A percentile compares a stretch with the other conserved stretches of the same genome.
Evolutionary conservation across 2,329 filamentous ascomycete genomes (phyloP).

Genomic region (Septoria linicola): DNA sequence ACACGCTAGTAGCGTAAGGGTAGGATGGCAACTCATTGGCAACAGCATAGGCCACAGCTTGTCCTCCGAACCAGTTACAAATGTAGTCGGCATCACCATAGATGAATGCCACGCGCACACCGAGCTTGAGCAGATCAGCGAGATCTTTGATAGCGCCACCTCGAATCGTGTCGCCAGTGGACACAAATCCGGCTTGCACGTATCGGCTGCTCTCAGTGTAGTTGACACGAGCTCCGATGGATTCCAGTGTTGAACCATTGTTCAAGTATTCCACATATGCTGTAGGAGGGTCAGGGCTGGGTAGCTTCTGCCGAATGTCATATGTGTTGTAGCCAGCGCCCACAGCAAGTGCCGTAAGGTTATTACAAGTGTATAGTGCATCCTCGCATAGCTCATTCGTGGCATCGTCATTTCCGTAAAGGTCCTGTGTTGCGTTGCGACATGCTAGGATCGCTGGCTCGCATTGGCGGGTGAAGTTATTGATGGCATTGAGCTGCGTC

Average conservation of each 20-base stretch:
- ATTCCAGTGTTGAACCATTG: conserved; percentile 46
- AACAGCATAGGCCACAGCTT: conserved; percentile 26
- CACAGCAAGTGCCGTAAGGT: conserved; percentile 25
- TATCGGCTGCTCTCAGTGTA: conserved; percentile 46
- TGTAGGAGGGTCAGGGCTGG: conserved; percentile 56
- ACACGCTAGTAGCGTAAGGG: conserved; percentile 18
- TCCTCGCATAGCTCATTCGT: conserved; percentile 27
- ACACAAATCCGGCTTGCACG: conserved; percentile 44
- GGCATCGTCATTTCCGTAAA: conserved; percentile 27
- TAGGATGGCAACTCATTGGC: conserved; percentile 25
- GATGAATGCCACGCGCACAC: conserved; percentile 60
- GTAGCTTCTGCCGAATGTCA: conserved; percentile 52
- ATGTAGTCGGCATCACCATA: conserved; percentile 62
- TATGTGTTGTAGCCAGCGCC: conserved; percentile 39
- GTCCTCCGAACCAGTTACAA: conserved; percentile 62
- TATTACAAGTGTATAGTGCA: conserved; percentile 26
- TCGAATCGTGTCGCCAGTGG: conserved; percentile 48
- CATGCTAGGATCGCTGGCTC: conserved; percentile 37
- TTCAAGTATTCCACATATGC: conserved; percentile 55
- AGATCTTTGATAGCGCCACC: conserved; percentile 43
- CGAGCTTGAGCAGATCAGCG: conserved; percentile 43
- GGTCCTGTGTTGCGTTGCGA: conserved; percentile 29
- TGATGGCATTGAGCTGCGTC: conserved; percentile 47
- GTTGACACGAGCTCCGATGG: conserved; percentile 53
- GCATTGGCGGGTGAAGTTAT: conserved; percentile 46